A percentile compares a stretch with the other conserved stretches of the same genome.
These are phyloP conservation scores for Alternaria angustiovoidea DNA, from an alignment of 2,329 filamentous ascomycete species.

Conservation along the genomic window DNA sequence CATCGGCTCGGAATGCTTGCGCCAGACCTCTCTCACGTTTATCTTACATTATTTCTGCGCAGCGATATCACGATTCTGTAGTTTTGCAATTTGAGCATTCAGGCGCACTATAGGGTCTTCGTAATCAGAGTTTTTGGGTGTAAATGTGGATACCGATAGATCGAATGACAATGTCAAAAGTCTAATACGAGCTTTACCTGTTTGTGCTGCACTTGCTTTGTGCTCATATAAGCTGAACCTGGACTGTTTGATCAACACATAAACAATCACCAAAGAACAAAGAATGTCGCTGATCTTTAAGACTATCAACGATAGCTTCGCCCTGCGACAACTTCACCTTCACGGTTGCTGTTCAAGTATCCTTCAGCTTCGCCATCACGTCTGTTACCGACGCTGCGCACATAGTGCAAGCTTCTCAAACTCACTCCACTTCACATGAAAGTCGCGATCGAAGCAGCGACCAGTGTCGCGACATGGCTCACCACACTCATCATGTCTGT, in stretches of 20 bases:
- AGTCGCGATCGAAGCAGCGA: not conserved
- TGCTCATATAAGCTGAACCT: not conserved
- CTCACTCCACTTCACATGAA: not conserved
- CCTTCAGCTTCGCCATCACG: not conserved
- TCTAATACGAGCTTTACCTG: not conserved
- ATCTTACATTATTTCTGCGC: not conserved
- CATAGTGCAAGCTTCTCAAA: not conserved
- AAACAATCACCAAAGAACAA: not conserved
- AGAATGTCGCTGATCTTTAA: not conserved
- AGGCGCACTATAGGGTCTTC: not conserved
- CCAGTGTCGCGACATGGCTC: not conserved
- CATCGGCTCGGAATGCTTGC: not conserved
- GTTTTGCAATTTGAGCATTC: not conserved
- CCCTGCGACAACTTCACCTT: not conserved
- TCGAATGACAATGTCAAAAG: not conserved
- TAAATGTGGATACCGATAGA: conserved; percentile 4
- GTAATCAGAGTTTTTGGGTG: not conserved
- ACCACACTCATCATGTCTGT: not conserved
- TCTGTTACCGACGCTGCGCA: not conserved
- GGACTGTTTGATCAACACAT: not conserved
- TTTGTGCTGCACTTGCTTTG: not conserved
- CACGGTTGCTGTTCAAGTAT: not conserved
- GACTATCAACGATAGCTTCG: not conserved
- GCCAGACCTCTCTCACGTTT: not conserved
- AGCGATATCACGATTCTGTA: conserved; percentile 1